Evolutionary conservation across 495 filamentous ascomycete genomes (phyloP), one percentile per base, ranked within the genome.

Genomic region (Lepraria neglecta): DNA sequence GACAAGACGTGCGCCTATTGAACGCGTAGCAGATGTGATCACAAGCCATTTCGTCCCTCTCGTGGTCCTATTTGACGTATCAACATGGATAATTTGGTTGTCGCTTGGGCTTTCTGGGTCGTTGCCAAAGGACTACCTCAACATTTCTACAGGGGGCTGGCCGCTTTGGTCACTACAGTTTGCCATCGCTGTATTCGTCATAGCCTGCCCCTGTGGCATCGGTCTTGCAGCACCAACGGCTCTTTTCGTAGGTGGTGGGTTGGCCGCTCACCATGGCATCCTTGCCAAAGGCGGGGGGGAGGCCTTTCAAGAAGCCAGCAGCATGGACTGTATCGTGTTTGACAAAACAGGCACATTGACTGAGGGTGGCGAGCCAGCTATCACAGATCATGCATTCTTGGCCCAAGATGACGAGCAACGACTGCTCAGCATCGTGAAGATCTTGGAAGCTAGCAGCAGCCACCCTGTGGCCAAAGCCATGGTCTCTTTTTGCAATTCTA

Each of bases 321-420:
- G 78, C 6, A 79, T 95, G 7, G 87, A 92, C 67, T 86, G 84
- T 64, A 83, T 96, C 30, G 89, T 96, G 14, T 96, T 97, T 66
- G 91, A 97, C 75, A 97, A 97, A 76, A 97, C 91, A 0, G 91
- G 91, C 0, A 97, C 91, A 3, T 74, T 97, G 54, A 97, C 91
- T 0, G 74, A 87, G 63, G 91, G 91, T 44, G 89, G 87, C 38
- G 86, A 89, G 56, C 84, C 91, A 0, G 83, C 73, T 10, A 84
- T 96, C 28, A 87, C 88, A 0, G 87, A 92, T 45, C 80, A 84
- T 56, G 75, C 84, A 65, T 59, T 83, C n/a, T 71, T 83, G 47
- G 73, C 75, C 12, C 65, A 65, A 3, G 73, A 76, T 24, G 61
- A 73, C 3, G 69, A 73, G 15, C 61, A 70, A 42, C 57, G 74